Evolutionary conservation across 192 early-diverging fungal genomes (phyloP), one percentile per base, ranked within the genome.

Genomic region (Linderina pennispora): DNA sequence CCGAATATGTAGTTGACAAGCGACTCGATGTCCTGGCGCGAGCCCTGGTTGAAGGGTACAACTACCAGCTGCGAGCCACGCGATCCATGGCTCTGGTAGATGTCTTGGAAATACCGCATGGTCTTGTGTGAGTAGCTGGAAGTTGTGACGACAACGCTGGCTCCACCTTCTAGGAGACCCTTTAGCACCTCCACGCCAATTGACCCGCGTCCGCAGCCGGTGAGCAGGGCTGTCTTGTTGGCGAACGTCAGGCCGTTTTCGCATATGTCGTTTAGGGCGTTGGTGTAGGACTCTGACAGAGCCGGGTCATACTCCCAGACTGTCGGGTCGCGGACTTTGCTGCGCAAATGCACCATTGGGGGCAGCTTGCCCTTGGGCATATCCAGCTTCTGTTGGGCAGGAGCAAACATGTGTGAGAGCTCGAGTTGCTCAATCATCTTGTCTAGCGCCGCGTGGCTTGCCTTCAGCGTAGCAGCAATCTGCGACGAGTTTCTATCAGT

Each of bases 41-140:
- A 93, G 39, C 82, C 90, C 46, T 84, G 87, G 64, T 97, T 97
- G 75, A 97, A 97, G 8, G 94, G 92, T 19, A 94, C 92, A n/a
- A 97, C 83, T 28, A 94, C 76, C 40, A 97, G 76, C 31, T 81
- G 72, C 1, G 88, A 85, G 26, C 87, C 89, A 50, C 85, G 84
- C 22, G 92, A 83, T 17, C 92, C 94, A 59, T 84, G 80, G 16
- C 69, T 66, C 48, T 91, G 83, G 73, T 91, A 97, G 52, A 97
- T 86, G 25, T 78, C 63, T 45, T 90, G 87, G 79, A 86, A 97
- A 72, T 86, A 89, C 74, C 87, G 83, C 17, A 82, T 87, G 20
- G 81, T 81, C 11, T 67, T 55, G 39, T 79, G 84, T 57, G 83
- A 85, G 75, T 87, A 93, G 52, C 89, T 80, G 14, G 89, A 94